Percentiles rank a stretch among this genome's conserved stretches.
These are phyloP conservation scores for Botrytis tulipae DNA, from an alignment of 2,329 filamentous ascomycete species.

Conservation along the genomic window DNA sequence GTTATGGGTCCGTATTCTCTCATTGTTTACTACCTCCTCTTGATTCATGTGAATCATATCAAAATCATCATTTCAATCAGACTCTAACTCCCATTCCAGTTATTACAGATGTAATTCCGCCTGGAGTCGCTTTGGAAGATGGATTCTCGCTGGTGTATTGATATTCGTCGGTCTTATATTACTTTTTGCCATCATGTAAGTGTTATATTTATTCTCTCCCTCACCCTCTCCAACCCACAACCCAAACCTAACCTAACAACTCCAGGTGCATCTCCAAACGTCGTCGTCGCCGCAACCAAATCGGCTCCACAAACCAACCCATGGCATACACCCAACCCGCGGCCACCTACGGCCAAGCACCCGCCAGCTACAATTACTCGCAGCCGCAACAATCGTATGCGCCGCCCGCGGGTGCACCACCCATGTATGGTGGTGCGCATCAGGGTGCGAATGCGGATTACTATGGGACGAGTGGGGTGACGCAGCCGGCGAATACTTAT, in stretches of 20 bases:
- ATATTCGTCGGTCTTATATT: slow-evolving; percentile 27
- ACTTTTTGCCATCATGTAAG: slow-evolving; percentile 27
- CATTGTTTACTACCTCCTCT: no score
- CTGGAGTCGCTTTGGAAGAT: slow-evolving; percentile 29
- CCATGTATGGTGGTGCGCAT: slow-evolving; percentile 15
- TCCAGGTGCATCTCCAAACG: not conserved
- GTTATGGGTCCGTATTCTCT: slow-evolving; percentile 9
- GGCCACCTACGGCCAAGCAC: slow-evolving; percentile 14
- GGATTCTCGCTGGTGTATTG: slow-evolving; percentile 29
- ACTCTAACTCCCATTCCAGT: not conserved
- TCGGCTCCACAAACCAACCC: not conserved
- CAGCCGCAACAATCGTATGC: slow-evolving; percentile 22
- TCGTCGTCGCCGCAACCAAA: slow-evolving; percentile 22
- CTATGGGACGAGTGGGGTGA: slow-evolving; percentile 26
- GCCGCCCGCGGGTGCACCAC: slow-evolving; percentile 21
- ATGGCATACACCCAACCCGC: slow-evolving; percentile 18
- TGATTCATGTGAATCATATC: no score
- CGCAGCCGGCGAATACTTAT: slow-evolving; percentile 27
- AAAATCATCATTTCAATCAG: no score
- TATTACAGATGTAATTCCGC: slow-evolving; percentile 20
- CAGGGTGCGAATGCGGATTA: slow-evolving; percentile 21
- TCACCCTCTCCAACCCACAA: no score
- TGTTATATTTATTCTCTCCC: not conserved
- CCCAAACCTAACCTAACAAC: not conserved
- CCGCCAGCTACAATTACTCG: slow-evolving; percentile 7